Base-by-base conservation (phyloP, 1,139 yeast species). In the Diutina ranongensis region DNA sequence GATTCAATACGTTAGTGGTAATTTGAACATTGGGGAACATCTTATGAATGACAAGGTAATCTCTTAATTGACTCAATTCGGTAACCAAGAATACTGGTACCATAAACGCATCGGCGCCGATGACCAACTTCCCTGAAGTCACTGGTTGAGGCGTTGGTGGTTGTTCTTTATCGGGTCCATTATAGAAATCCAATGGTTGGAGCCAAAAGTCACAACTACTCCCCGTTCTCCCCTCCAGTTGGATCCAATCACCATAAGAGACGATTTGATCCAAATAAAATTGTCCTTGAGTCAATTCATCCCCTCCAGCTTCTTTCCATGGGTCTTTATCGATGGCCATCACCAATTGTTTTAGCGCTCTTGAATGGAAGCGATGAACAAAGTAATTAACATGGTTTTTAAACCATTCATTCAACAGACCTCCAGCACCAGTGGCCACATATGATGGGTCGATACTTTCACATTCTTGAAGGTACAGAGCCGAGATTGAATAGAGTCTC, bases 391-490 rank as follows among this genome's bases (percentile, higher is more conserved):
- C 70, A 53, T 86, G 95, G 45, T 74, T 72, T n/a, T 74, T 75
- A 19, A 86, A 63, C 60, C 82, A 76, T 47, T 80, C 86, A 47
- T 82, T 76, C 44, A 89, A 65, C 15, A 76, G 63, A 48, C 63
- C 65, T 1, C 73, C 73, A 1, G 69, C 62, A 1, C 68, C 74
- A 46, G 76, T 77, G 2, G 78, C 72, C 15, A 76, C 72, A 40
- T 78, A 74, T 27, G 80, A 80, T 0, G 96, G 97, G 44, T 87
- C 80, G 7, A 89, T 77, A 13, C 80, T 70, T 59, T 92, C 98
- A 60, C 96, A 86, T 57, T 87, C 95, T 45, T 78, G 77, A 35
- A 88, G 67, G 57, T 88, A 89, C 21, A 82, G 71, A 1, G 81
- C 75, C 45, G 81, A 77, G 19, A 85, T 66, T 3, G 83, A 71